Conservation (phyloP, 2,329 filamentous ascomycete species). For the Mycogone perniciosa region DNA sequence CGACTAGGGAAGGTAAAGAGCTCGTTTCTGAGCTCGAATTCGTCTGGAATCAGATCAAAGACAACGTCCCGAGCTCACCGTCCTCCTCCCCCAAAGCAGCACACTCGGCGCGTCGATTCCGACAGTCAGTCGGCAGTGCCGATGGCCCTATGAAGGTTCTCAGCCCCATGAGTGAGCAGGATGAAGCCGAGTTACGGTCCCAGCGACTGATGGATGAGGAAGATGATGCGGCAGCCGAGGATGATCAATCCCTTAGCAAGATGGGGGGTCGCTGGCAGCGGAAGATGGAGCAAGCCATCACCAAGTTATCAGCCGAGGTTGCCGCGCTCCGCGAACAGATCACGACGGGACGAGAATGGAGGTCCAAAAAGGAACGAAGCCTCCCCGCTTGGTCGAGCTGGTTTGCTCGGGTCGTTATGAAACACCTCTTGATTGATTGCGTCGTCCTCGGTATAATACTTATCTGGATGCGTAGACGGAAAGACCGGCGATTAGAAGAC, state of each 20-base stretch:
- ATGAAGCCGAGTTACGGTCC: constrained; percentile 56
- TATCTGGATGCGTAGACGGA: constrained; percentile 65
- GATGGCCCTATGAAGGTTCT: constrained; percentile 62
- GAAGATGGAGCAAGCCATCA: constrained; percentile 77
- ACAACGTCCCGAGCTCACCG: constrained; percentile 64
- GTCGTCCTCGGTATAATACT: constrained; percentile 59
- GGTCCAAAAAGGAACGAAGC: constrained; percentile 57
- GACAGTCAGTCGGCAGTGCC: constrained; percentile 42
- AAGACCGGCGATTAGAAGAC: constrained; percentile 66
- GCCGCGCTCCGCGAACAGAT: constrained; percentile 90
- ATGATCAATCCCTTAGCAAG: constrained; percentile 3
- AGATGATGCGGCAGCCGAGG: constrained; percentile 33
- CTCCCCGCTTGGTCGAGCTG: constrained; percentile 65
- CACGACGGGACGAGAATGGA: constrained; percentile 66
- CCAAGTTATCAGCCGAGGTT: constrained; percentile 86
- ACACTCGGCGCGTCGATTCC: constrained; percentile 35
- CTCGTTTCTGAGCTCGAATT: constrained; percentile 95
- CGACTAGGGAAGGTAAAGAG: constrained; percentile 66
- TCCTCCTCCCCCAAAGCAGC: constrained; percentile 48
- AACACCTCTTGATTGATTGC: constrained; percentile 69
- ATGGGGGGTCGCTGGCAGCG: constrained; percentile 61
- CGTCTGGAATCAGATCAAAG: constrained; percentile 97
- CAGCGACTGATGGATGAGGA: constrained; percentile 42
- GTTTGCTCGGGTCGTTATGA: constrained; percentile 60
- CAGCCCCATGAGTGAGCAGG: constrained; percentile 79